Evolutionary conservation across 1,284 basidiomycete species (phyloP), one percentile per base, ranked within the genome.

Genomic region (Marasmius sp.): DNA sequence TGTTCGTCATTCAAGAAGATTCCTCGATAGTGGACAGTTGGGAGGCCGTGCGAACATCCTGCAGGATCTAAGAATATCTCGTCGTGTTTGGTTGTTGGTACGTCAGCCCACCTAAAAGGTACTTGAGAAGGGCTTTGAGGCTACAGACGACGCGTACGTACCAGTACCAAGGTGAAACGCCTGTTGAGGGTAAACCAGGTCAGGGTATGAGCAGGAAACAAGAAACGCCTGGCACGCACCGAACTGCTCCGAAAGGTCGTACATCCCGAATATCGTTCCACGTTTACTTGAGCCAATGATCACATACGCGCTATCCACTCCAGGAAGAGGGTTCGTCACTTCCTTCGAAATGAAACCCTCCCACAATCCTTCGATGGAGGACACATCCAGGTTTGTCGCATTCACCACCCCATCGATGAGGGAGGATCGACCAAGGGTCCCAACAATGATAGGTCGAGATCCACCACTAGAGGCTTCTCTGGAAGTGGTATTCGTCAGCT

Each of bases 361-460:
- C 61, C 61, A 62, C n/a, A 56, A 18, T 16, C 58, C 61, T 12
- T 50, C 58, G 18, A 62, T 56, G 6, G 74, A 74, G 4, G 84
- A 85, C 0, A 86, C 82, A 66, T 87, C 82, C 59, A 88, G 69
- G 12, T 78, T 75, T 2, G 85, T 81, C 52, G 75, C 68, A 58
- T 85, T 83, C 36, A 88, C 77, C n/a, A 87, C 71, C 61, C 77
- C 75, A 57, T 82, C 75, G 56, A 88, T 85, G 22, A 89, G 75
- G 1, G 83, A 80, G 0, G 87, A 87, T 59, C 83, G 81, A 20
- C 84, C 85, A n/a, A 87, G 77, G 2, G 87, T 89, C 7, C 88
- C 88, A 39, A 90, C 75, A 64, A 90, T 83, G 64, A 90, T 83
- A 0, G 82, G 83, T 3, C 76, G 69, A 12, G 68, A 60, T 18